Conservation (phyloP, 2,329 filamentous ascomycete species). For the Diplodia mutila region DNA sequence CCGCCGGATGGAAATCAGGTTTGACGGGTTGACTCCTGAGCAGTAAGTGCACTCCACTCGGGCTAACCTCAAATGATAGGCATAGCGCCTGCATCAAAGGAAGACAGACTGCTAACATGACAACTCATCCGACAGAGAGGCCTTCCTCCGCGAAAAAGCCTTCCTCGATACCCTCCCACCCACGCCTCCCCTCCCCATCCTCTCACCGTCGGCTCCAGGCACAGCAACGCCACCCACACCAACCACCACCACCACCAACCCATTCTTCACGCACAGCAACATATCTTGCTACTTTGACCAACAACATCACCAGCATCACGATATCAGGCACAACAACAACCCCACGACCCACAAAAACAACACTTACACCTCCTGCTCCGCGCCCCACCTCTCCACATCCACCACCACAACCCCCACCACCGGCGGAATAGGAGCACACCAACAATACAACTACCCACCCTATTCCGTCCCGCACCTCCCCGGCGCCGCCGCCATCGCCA, state of each 20-base stretch:
- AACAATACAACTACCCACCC: conserved; percentile 21
- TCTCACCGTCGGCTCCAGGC: not conserved
- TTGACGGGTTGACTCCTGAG: conserved; percentile 36
- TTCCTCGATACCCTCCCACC: conserved; percentile 36
- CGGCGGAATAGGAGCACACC: not conserved
- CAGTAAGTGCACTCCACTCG: conserved; percentile 31
- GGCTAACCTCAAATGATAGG: too few relatives aligned
- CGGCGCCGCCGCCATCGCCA: not conserved
- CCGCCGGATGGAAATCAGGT: conserved; percentile 34
- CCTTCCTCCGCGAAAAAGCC: conserved; percentile 38
- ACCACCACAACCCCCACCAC: not conserved
- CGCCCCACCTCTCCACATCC: conserved; percentile 23
- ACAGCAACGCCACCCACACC: not conserved
- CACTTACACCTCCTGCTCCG: conserved; percentile 26
- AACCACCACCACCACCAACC: not conserved
- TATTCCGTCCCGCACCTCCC: conserved; percentile 8
- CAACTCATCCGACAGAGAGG: conserved; percentile 28
- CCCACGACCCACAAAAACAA: conserved; percentile 27
- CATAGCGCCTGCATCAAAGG: too few relatives aligned
- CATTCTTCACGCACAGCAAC: not conserved
- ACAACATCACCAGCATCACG: conserved; percentile 30
- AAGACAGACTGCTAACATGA: not conserved
- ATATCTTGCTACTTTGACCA: not conserved
- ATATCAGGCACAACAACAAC: conserved; percentile 14
- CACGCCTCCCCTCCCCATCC: conserved; percentile 31